Conservation (phyloP, 2,329 filamentous ascomycete genomes). For the Sporothrix dimorphospora region DNA sequence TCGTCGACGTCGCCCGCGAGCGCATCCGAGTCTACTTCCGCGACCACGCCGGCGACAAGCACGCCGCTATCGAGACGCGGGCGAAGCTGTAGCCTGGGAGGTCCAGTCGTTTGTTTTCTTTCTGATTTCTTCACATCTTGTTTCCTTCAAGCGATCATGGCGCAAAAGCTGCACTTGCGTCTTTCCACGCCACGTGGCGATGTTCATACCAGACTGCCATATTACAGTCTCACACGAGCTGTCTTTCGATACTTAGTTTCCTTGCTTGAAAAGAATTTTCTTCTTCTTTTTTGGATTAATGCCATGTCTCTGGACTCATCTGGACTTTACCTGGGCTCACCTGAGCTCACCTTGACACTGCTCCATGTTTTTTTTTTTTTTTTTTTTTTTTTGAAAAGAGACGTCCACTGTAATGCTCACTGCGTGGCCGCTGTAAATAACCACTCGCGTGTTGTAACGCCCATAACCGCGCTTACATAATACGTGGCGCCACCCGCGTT, state of each 20-base stretch:
- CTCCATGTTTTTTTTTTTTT: background rate
- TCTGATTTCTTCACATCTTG: background rate
- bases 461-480: slow-evolving; percentile 12
- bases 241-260: background rate
- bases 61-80: slow-evolving; percentile 51
- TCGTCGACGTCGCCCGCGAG: slow-evolving; percentile 71
- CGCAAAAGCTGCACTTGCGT: background rate
- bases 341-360: background rate
- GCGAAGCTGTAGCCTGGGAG: slow-evolving; percentile 52
- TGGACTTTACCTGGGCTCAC: background rate
- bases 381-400: background rate
- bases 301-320: no score
- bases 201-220: background rate
- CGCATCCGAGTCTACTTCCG: slow-evolving; percentile 78
- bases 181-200: background rate
- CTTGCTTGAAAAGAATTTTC: background rate
- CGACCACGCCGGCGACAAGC: slow-evolving; percentile 46
- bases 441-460: background rate
- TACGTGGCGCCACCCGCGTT: background rate
- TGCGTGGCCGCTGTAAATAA: background rate
- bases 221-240: background rate
- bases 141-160: slow-evolving; percentile 5
- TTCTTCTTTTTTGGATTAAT: no score
- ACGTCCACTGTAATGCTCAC: background rate
- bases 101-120: background rate